Evolutionary conservation across 2,329 filamentous ascomycete species (phyloP), one percentile per base, ranked within the genome.

Genomic region (Sporothrix pallida): DNA sequence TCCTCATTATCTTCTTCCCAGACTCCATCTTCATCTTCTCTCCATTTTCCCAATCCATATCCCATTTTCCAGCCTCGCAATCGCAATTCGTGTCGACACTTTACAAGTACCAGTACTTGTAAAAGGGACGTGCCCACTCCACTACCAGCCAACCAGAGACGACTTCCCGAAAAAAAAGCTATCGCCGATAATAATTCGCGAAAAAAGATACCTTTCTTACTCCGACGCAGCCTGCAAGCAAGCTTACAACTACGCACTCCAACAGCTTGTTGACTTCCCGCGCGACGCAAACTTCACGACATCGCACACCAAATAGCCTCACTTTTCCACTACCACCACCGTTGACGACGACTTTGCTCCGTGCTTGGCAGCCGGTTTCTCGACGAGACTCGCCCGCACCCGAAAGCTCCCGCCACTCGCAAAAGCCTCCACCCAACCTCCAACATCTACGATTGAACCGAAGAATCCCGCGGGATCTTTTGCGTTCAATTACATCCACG

Each of bases 151-250:
- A 54, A 69, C 67, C 67, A 69, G 26, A 52, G 15, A 37, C 26
- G 13, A 69, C 44, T 20, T n/a, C 67, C 48, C 67, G 67, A 54
- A 69, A 68, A 54, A 69, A 69, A 31, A 69, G 67, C 67, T 44
- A 54, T 69, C 48, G 67, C 48, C 26, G 46, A 69, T 52, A 60
- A 26, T 60, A 69, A 69, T 54, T 69, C 67, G 48, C 67, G 26
- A 69, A 48, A 46, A 69, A 48, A 46, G 17, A 23, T 48, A 65
- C 63, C 46, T 31, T 54, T 54, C 15, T 69, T 44, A 8, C 48
- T 26, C 67, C 48, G 48, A 54, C 26, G 67, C 67, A 52, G 20
- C 23, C 15, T 52, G 67, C 26, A 17, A 17, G 65, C 23, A 68
- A 50, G 65, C 65, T 68, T 68, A 23, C 31, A 67, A 46, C 23